These are phyloP conservation scores for Termitomyces eurrhizus DNA, from an alignment of 768 basidiomycete species.

Conservation along the genomic window DNA sequence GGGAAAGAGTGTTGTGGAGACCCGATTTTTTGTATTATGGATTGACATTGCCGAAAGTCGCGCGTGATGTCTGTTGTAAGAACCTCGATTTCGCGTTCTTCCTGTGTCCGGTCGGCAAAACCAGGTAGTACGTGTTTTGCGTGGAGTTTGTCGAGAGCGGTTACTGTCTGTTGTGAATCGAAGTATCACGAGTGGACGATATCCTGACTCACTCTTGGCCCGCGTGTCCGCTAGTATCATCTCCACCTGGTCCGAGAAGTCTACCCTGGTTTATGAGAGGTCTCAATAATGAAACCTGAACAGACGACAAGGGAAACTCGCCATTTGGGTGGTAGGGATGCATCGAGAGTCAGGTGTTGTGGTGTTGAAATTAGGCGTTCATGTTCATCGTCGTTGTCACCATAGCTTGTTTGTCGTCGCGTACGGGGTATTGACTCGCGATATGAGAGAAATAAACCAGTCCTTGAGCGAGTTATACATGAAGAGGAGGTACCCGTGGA, in stretches of 20 bases:
- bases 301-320: constrained; percentile 28
- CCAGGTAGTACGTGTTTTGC: constrained; percentile 95
- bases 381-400: constrained; percentile 59
- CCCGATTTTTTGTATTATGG: constrained; percentile 74
- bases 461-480: constrained; percentile 75
- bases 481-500: constrained; percentile 18
- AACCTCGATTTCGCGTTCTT: constrained; percentile 91
- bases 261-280: constrained; percentile 62
- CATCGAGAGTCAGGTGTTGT: constrained; percentile 44
- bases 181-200: constrained; percentile 16
- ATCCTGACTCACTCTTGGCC: constrained; percentile 64
- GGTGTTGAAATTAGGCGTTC: constrained; percentile 55
- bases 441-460: constrained; percentile 91
- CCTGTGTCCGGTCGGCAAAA: constrained; percentile 89
- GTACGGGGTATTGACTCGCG: constrained; percentile 67
- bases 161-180: constrained; percentile 46
- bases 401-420: constrained; percentile 33
- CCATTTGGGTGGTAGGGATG: constrained; percentile 88
- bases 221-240: constrained; percentile 65
- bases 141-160: constrained; percentile 90
- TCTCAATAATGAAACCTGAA: constrained; percentile 15
- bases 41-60: constrained; percentile 65
- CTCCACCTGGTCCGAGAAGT: constrained; percentile 87
- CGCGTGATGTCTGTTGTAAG: constrained; percentile 86
- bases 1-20: too few species aligned